A percentile compares a stretch with the other conserved stretches of the same genome.
phyloP scores from a whole-genome alignment of 1,284 basidiomycete species.

The Sutorius eximius region DNA sequence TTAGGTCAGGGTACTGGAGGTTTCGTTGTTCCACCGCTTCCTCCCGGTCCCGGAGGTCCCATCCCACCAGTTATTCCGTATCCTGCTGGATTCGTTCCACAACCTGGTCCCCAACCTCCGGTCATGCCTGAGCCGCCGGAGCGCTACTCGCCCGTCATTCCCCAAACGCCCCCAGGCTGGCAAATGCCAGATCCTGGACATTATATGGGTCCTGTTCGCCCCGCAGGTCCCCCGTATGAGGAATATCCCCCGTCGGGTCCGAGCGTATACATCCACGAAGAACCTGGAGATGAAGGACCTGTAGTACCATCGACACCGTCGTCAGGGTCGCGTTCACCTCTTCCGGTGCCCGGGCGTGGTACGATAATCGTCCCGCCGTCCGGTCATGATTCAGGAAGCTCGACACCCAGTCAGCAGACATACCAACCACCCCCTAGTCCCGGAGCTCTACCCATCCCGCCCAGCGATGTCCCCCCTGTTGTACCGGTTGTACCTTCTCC shows the following conservation, averaged over 20 bases:
- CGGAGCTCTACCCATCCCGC: conserved; percentile 12
- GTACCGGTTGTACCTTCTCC: conserved; percentile 17
- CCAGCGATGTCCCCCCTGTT: conserved; percentile 14
- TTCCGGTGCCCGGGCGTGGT: conserved; percentile 25
- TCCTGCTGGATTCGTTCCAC: conserved; percentile 36
- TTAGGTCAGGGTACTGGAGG: conserved; percentile 16
- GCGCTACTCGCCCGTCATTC: conserved; percentile 25
- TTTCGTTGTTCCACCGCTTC: conserved; percentile 28
- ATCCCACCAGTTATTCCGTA: conserved; percentile 19
- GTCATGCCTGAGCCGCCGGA: conserved; percentile 30
- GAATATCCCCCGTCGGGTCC: conserved; percentile 7
- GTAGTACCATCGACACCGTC: conserved; percentile 27
- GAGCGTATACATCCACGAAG: conserved; percentile 3
- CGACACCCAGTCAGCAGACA: conserved; percentile 30
- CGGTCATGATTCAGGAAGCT: conserved; percentile 19
- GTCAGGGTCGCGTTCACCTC: conserved; percentile 14
- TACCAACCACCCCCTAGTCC: conserved; percentile 21
- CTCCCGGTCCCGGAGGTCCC: conserved; percentile 15
- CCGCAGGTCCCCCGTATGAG: conserved; percentile 14
- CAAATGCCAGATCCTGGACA: conserved; percentile 30
- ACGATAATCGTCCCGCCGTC: conserved; percentile 19
- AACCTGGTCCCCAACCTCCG: conserved; percentile 14
- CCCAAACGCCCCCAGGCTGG: conserved; percentile 19
- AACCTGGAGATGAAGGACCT: conserved; percentile 18
- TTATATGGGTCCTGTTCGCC: conserved; percentile 21